A percentile compares a stretch with the other conserved stretches of the same genome.
These are phyloP conservation scores for Phaeomoniella chlamydospora DNA, from an alignment of 2,329 filamentous ascomycete species.

Conservation along the genomic window DNA sequence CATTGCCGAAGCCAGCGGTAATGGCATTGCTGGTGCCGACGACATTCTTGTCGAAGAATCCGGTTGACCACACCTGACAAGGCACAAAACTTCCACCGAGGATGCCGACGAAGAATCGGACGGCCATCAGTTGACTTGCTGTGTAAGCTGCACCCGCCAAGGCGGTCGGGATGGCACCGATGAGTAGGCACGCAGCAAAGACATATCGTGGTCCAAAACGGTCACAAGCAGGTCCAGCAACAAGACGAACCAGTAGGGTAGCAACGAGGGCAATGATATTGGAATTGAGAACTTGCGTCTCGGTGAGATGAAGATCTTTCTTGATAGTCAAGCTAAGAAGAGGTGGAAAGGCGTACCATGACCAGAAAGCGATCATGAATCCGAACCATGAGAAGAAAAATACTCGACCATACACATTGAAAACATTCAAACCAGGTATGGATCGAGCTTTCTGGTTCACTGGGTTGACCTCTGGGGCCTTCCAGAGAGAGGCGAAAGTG, in stretches of 20 bases:
- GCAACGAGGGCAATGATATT: slow-evolving; percentile 72
- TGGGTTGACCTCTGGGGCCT: slow-evolving; percentile 62
- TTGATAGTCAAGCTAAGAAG: slow-evolving; percentile 67
- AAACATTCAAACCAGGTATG: slow-evolving; percentile 62
- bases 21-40: slow-evolving; percentile 80
- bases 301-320: slow-evolving; percentile 57
- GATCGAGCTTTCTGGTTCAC: slow-evolving; percentile 71
- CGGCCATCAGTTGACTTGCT: slow-evolving; percentile 34
- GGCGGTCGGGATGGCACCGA: slow-evolving; percentile 67
- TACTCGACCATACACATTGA: slow-evolving; percentile 69
- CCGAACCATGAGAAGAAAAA: slow-evolving; percentile 85
- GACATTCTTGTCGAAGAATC: slow-evolving; percentile 85
- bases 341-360: slow-evolving; percentile 82
- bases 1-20: slow-evolving; percentile 72
- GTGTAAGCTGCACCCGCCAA: slow-evolving; percentile 64
- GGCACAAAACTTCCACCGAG: slow-evolving; percentile 28
- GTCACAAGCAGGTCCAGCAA: slow-evolving; percentile 77
- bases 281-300: slow-evolving; percentile 66
- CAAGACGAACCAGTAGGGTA: slow-evolving; percentile 60
- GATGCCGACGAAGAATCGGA: slow-evolving; percentile 29
- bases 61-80: slow-evolving; percentile 85
- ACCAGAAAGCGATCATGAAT: slow-evolving; percentile 79
- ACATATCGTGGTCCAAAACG: slow-evolving; percentile 66
- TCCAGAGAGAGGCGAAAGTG: slow-evolving; percentile 4
- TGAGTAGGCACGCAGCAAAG: slow-evolving; percentile 62